Conservation (phyloP, 441 rosid species). For the Populus hybrid region DNA sequence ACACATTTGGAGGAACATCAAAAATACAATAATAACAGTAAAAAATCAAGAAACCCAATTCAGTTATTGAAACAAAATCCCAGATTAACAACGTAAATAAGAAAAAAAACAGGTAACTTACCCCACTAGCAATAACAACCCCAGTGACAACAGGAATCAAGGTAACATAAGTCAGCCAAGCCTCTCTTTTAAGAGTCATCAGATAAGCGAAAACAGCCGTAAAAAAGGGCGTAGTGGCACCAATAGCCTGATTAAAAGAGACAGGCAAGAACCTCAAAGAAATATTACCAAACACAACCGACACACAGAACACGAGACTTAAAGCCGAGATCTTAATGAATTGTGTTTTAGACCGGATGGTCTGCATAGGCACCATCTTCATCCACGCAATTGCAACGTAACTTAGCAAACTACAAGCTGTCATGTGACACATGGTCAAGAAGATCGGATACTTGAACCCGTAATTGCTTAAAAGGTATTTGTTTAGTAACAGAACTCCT, state of each 20-base stretch:
- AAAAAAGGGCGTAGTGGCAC: constrained; percentile 94
- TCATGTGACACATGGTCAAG: constrained; percentile 96
- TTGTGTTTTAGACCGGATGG: constrained; percentile 73
- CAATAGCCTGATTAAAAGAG: constrained; percentile 81
- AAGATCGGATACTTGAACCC: constrained; percentile 93
- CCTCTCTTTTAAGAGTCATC: constrained; percentile 77
- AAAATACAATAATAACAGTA: not conserved
- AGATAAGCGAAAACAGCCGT: constrained; percentile 85
- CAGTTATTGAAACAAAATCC: not conserved
- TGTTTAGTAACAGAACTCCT: constrained; percentile 80
- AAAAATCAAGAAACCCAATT: not conserved
- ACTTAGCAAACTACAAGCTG: constrained; percentile 80
- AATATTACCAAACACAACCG: constrained; percentile 85
- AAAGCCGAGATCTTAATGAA: constrained; percentile 80
- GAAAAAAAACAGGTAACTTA: constrained; percentile 15
- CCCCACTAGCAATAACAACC: constrained; percentile 90
- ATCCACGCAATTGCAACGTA: constrained; percentile 85
- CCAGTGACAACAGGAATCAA: constrained; percentile 88
- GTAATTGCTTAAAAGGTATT: constrained; percentile 77
- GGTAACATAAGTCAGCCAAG: constrained; percentile 85
- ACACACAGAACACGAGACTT: constrained; percentile 80
- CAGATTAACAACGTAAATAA: not conserved
- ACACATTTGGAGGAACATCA: not conserved
- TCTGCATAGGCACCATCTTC: constrained; percentile 92
- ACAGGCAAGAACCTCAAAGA: constrained; percentile 79